Base-by-base conservation (phyloP, 2,329 filamentous ascomycete genomes). In the Didymella sp. region DNA sequence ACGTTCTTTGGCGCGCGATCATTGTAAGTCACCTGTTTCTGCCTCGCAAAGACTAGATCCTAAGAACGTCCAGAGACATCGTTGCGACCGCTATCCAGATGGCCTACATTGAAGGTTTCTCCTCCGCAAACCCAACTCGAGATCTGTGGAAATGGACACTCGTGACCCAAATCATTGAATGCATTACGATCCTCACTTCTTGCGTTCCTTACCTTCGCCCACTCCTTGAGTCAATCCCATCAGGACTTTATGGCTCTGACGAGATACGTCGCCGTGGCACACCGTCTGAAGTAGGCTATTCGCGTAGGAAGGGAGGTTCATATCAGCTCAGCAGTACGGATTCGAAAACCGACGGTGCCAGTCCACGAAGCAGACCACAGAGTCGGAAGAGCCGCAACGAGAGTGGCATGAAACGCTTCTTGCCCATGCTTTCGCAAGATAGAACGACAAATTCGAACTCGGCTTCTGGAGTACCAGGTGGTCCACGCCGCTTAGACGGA, bases 61-160 rank as follows among this genome's bases (percentile, higher is more conserved):
- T 42, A 15, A 25, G 22, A 38, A 4, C 0, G n/a, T 17, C 1
- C 47, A 75, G 73, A 27, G 73, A 74, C 35, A 71, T 75, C 35
- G 58, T 74, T 38, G 72, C 71, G 4, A 71, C 67, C 4, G 67
- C 67, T 21, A 62, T 70, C n/a, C 73, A 75, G 45, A 61, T 74
- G 41, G 61, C 62, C n/a, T 75, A 74, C 41, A 56, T 67, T 2
- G 41, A 59, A 19, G 66, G 64, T 8, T 74, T 74, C 51, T 38
- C 60, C 3, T 72, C 72, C 5, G 27, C 42, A 0, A 68, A 74
- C 28, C 66, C 64, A 8, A 74, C 73, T 13, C 63, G 56, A 46
- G 62, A 67, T 25, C 59, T 74, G 1, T 75, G 72, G 72, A 73
- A 72, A 48, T 74, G 72, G 73, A 74, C 71, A 13, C 63, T 75